Conservation (phyloP, 1,139 yeast species). For the Saccharomyces hybrid region DNA sequence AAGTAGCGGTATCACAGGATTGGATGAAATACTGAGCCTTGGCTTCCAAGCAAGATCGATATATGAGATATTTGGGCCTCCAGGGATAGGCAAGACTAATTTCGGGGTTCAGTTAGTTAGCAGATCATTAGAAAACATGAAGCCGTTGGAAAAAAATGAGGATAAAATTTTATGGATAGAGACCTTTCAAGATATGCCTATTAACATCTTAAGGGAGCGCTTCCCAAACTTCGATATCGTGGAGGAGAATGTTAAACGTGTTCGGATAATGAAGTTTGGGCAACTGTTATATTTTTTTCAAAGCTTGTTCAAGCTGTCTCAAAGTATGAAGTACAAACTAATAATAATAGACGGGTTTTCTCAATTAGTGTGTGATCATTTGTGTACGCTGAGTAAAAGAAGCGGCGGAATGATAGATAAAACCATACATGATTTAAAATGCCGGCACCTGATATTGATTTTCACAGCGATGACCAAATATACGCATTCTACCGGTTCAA, state of each 20-base stretch:
- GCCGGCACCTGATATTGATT: conserved; percentile 21
- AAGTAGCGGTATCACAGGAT: conserved; percentile 18
- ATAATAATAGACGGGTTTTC: conserved; percentile 30
- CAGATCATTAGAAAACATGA: conserved; percentile 1
- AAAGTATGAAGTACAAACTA: conserved; percentile 12
- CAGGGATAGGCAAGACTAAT: conserved; percentile 29
- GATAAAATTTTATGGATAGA: conserved; percentile 27
- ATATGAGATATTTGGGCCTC: conserved; percentile 31
- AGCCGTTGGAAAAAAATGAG: not conserved
- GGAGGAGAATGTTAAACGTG: conserved; percentile 5
- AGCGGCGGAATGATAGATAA: conserved; percentile 2
- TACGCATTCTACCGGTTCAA: conserved; percentile 18
- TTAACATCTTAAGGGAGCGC: conserved; percentile 2
- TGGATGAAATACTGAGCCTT: conserved; percentile 21
- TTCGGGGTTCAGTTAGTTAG: conserved; percentile 19
- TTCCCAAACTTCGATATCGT: not conserved
- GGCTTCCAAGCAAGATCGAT: conserved; percentile 27
- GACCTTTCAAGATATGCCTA: conserved; percentile 17
- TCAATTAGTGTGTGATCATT: conserved; percentile 22
- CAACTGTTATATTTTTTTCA: conserved; percentile 25
- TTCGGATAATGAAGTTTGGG: conserved; percentile 21
- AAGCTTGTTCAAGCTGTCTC: conserved; percentile 6
- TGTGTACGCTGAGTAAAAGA: conserved; percentile 14
- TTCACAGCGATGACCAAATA: conserved; percentile 26
- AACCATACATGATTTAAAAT: conserved; percentile 23